Evolutionary conservation across 1,284 basidiomycete genomes (phyloP).

Genomic region (Ustilago curta): DNA sequence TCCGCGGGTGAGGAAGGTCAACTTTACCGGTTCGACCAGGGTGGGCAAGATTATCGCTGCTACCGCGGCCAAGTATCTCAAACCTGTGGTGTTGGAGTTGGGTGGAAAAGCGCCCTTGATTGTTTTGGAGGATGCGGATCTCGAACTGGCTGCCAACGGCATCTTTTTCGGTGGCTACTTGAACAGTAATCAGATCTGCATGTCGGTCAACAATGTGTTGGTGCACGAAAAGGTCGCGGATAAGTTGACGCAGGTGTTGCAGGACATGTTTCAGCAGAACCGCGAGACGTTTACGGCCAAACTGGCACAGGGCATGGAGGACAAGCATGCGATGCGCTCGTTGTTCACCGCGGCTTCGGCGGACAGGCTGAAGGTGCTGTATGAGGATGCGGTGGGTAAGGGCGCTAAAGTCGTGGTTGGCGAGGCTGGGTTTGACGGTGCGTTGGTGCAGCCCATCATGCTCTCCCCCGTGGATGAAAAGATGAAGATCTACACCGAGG

Average conservation of each 20-base stretch:
- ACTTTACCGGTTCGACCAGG: slow-evolving; percentile 73
- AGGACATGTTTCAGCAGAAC: slow-evolving; percentile 70
- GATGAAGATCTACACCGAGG: slow-evolving; percentile 70
- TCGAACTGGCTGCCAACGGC: slow-evolving; percentile 74
- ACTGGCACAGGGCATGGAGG: slow-evolving; percentile 24
- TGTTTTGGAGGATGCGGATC: slow-evolving; percentile 76
- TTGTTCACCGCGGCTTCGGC: slow-evolving; percentile 75
- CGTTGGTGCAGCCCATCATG: slow-evolving; percentile 75
- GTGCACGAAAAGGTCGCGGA: slow-evolving; percentile 72
- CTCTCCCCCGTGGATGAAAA: slow-evolving; percentile 73
- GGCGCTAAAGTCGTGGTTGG: slow-evolving; percentile 75
- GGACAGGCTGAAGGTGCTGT: slow-evolving; percentile 72
- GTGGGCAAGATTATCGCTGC: slow-evolving; percentile 88
- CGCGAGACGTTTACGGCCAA: slow-evolving; percentile 64
- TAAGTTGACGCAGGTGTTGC: slow-evolving; percentile 71
- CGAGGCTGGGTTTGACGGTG: slow-evolving; percentile 69
- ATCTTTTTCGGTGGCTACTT: slow-evolving; percentile 73
- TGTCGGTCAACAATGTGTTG: slow-evolving; percentile 78
- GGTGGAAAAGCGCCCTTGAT: slow-evolving; percentile 72
- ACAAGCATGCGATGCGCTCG: slow-evolving; percentile 63
- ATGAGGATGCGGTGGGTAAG: slow-evolving; percentile 73
- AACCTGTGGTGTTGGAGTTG: slow-evolving; percentile 71
- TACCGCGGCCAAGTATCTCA: slow-evolving; percentile 83
- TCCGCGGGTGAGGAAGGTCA: slow-evolving; percentile 72
- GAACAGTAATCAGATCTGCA: slow-evolving; percentile 78